Evolutionary conservation across 805 yeast genomes (phyloP).

Genomic region (Myxozyma geophila): DNA sequence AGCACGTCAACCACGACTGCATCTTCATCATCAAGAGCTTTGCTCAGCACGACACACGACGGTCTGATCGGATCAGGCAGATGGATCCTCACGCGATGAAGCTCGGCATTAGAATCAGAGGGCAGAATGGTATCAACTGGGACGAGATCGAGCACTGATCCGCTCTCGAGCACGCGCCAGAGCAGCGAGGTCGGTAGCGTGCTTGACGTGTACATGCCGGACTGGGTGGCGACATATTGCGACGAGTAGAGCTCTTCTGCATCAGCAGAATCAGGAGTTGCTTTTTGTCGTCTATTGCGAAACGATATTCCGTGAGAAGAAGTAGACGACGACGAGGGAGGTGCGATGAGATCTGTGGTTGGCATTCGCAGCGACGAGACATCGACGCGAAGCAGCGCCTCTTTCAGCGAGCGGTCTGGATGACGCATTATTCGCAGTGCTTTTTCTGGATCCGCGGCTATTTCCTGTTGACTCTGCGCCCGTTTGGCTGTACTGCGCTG

Average conservation of each 20-base stretch:
- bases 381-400: conserved; percentile 24
- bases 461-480: no score
- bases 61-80: conserved; percentile 22
- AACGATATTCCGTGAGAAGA: background rate
- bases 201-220: conserved; percentile 14
- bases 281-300: conserved; percentile 3
- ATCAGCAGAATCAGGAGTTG: conserved; percentile 4
- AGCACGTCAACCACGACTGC: conserved; percentile 14
- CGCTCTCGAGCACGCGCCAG: conserved; percentile 33
- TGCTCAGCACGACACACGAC: conserved; percentile 29
- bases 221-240: conserved; percentile 21
- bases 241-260: conserved; percentile 26
- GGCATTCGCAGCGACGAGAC: conserved; percentile 18
- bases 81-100: conserved; percentile 21
- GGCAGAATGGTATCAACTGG: conserved; percentile 20
- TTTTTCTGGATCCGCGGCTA: background rate
- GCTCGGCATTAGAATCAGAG: background rate
- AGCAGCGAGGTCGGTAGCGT: conserved; percentile 24
- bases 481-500: no score
- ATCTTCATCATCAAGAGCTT: conserved; percentile 12
- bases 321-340: conserved; percentile 1
- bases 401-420: conserved; percentile 20
- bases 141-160: conserved; percentile 21
- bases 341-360: conserved; percentile 26
- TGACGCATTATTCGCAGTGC: conserved; percentile 15